These are phyloP conservation scores for Thelephora terrestris DNA, from an alignment of 1,284 basidiomycete genomes.

Conservation along the genomic window DNA sequence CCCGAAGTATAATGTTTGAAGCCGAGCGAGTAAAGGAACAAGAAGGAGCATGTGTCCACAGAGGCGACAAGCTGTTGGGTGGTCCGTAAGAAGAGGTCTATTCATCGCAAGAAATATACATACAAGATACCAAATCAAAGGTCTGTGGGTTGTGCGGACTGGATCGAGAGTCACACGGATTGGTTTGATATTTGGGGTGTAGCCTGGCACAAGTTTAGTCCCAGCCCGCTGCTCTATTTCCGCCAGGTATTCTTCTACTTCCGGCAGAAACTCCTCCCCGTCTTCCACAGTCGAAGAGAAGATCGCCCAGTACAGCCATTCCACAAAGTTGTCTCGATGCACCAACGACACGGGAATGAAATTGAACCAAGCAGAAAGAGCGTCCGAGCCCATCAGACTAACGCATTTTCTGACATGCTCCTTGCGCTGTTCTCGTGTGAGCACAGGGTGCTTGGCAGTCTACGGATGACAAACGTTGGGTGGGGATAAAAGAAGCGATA, in stretches of 20 bases:
- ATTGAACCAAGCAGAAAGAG: slow-evolving; percentile 48
- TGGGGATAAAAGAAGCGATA: not conserved
- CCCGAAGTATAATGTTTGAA: slow-evolving; percentile 43
- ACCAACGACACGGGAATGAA: slow-evolving; percentile 18
- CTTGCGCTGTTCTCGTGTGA: slow-evolving; percentile 33
- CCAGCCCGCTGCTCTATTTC: slow-evolving; percentile 29
- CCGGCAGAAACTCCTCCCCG: slow-evolving; percentile 18
- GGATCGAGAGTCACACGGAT: slow-evolving; percentile 49
- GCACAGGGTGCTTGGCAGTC: slow-evolving; percentile 31
- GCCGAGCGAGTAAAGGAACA: slow-evolving; percentile 30
- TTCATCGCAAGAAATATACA: slow-evolving; percentile 15
- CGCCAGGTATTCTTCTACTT: slow-evolving; percentile 33
- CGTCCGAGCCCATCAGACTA: slow-evolving; percentile 17
- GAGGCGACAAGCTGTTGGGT: slow-evolving; percentile 37
- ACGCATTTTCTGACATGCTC: slow-evolving; percentile 41
- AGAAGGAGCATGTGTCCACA: slow-evolving; percentile 37
- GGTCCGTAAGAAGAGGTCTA: not conserved
- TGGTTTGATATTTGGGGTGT: slow-evolving; percentile 26
- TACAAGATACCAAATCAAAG: slow-evolving; percentile 53
- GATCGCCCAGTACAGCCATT: slow-evolving; percentile 60
- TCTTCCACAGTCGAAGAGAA: slow-evolving; percentile 25
- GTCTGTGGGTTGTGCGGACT: slow-evolving; percentile 41
- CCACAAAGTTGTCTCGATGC: slow-evolving; percentile 38
- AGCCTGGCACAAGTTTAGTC: slow-evolving; percentile 28
- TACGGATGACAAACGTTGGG: slow-evolving; percentile 8